Conservation (phyloP, 2,329 filamentous ascomycete species). For the Fusarium lyarnte region DNA sequence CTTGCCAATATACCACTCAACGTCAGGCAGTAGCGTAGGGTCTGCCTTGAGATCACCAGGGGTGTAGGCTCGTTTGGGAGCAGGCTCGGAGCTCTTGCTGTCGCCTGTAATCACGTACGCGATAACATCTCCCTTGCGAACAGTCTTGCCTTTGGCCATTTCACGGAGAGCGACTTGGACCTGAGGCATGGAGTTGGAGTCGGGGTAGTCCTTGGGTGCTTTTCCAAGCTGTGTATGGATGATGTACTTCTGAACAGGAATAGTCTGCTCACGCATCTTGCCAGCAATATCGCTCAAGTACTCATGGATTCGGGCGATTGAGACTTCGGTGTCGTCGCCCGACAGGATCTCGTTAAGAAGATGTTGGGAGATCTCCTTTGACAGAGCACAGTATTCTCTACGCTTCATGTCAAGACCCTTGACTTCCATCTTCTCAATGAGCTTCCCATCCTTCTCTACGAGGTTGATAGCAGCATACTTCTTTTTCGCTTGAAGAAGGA, state of each 20-base stretch:
- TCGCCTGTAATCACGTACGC: slow-evolving; percentile 92
- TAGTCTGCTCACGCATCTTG: slow-evolving; percentile 83
- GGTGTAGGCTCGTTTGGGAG: slow-evolving; percentile 89
- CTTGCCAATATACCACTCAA: slow-evolving; percentile 99
- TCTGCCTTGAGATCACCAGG: slow-evolving; percentile 84
- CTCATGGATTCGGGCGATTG: slow-evolving; percentile 90
- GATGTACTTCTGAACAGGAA: slow-evolving; percentile 88
- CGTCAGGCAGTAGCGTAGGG: slow-evolving; percentile 80
- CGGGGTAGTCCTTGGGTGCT: slow-evolving; percentile 90
- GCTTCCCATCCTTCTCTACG: slow-evolving; percentile 88
- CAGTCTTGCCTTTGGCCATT: slow-evolving; percentile 83
- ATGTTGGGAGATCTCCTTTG: slow-evolving; percentile 91
- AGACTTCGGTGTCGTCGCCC: slow-evolving; percentile 88
- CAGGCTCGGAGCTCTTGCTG: slow-evolving; percentile 70
- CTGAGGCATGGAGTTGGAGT: slow-evolving; percentile 93
- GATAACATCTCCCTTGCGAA: slow-evolving; percentile 95
- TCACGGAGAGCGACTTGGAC: slow-evolving; percentile 94
- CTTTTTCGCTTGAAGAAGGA: slow-evolving; percentile 96
- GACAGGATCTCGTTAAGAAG: slow-evolving; percentile 95
- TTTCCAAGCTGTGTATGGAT: slow-evolving; percentile 99
- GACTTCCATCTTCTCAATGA: slow-evolving; percentile 93
- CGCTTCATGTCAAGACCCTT: slow-evolving; percentile 98
- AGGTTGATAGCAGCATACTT: slow-evolving; percentile 98
- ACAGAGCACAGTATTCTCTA: slow-evolving; percentile 94
- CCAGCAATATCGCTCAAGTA: slow-evolving; percentile 85